phyloP scores from a whole-genome alignment of 192 early-diverging fungal species.

The Backusella luteola region DNA sequence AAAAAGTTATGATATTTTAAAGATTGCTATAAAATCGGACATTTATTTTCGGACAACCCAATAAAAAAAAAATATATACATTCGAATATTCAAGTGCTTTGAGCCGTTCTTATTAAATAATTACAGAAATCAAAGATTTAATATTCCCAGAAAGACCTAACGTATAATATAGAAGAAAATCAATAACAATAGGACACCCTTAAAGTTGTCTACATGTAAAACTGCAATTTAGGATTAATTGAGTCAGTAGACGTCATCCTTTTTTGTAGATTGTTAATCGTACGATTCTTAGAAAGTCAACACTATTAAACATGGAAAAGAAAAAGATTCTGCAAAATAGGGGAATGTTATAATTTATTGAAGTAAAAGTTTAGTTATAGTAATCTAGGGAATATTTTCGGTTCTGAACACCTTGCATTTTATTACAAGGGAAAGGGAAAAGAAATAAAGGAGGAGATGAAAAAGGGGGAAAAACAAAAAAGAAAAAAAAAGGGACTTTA shows the following conservation, averaged over 20 bases:
- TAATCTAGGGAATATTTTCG: neutral
- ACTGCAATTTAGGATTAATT: neutral
- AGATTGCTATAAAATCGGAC: too few species aligned
- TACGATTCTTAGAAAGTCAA: neutral
- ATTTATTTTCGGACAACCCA: too few species aligned
- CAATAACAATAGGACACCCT: neutral
- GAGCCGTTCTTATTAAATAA: neutral
- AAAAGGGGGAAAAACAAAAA: neutral
- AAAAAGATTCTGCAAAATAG: neutral
- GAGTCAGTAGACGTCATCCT: slow-evolving; percentile 2
- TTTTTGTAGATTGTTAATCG: neutral
- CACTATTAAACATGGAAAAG: neutral
- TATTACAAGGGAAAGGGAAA: neutral
- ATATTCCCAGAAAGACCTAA: neutral
- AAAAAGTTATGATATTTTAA: too few species aligned
- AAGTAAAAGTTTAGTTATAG: neutral
- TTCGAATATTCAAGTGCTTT: neutral
- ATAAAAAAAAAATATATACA: too few species aligned
- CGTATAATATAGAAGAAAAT: neutral
- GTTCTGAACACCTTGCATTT: neutral
- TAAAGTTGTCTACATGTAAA: neutral
- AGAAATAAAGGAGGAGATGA: neutral
- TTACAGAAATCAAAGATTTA: neutral
- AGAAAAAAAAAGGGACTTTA: neutral
- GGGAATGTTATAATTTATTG: neutral